phyloP scores from a whole-genome alignment of 139 green algal species.

The Chlorella vulgaris region DNA sequence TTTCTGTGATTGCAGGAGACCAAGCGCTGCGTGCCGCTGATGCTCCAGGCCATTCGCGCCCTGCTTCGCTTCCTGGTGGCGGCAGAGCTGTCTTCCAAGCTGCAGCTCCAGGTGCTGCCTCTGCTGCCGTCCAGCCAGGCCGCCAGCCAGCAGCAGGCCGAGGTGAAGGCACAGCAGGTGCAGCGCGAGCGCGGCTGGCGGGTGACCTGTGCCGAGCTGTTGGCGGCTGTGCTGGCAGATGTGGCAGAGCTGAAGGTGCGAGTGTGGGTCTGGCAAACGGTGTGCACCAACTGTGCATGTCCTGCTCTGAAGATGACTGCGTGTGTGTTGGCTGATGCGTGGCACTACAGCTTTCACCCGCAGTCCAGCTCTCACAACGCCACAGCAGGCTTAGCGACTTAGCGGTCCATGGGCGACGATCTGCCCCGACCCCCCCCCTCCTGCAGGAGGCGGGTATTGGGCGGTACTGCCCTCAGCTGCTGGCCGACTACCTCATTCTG shows the following conservation, averaged over 20 bases:
- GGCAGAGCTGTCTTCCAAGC: slow-evolving; percentile 18
- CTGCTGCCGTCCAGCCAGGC: too few relatives aligned
- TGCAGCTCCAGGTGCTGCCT: background rate
- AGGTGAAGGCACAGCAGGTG: background rate
- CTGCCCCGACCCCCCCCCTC: background rate
- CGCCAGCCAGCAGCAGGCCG: background rate
- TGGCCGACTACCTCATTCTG: slow-evolving; percentile 52
- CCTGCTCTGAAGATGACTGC: too few relatives aligned
- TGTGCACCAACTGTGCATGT: too few relatives aligned
- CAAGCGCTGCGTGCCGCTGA: slow-evolving; percentile 41
- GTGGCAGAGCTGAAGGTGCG: slow-evolving; percentile 43
- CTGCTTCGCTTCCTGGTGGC: slow-evolving; percentile 38
- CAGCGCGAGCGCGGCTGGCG: slow-evolving; percentile 3
- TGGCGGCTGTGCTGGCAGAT: slow-evolving; percentile 27
- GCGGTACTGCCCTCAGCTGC: slow-evolving; percentile 48
- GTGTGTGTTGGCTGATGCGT: too few relatives aligned
- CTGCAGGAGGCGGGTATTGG: slow-evolving; percentile 16
- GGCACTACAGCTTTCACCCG: too few relatives aligned
- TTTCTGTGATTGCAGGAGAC: slow-evolving; percentile 1
- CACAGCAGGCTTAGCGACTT: too few relatives aligned
- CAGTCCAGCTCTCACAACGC: too few relatives aligned
- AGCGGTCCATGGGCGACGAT: background rate
- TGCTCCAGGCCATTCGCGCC: slow-evolving; percentile 19
- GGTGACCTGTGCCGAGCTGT: slow-evolving; percentile 26
- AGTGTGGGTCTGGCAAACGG: background rate